Base-by-base conservation (phyloP, 2,329 filamentous ascomycete genomes). In the Pseudogymnoascus sp. region DNA sequence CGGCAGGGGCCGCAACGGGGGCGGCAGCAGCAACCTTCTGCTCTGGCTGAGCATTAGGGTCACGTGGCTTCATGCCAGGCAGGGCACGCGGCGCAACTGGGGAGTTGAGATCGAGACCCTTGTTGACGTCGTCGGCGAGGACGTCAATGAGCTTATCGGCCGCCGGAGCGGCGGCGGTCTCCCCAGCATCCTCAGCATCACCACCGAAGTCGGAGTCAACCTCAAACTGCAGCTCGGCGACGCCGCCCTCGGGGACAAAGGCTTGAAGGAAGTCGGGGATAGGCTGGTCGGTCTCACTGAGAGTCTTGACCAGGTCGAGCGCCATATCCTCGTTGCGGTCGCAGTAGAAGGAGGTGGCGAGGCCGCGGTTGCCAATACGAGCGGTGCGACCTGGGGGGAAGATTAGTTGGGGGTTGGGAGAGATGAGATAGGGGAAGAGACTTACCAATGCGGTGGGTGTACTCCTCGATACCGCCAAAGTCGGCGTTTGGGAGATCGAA, bases 401-500 rank as follows among this genome's bases (percentile, higher is more conserved):
- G 60, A 39, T 66, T 63, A 68, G 41, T 25, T 39, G 59, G n/a
- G 3, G 36, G n/a, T 18, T 25, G 15, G 41, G 4, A 22, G 43
- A 57, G 36, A 11, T 47, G 4, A 63, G 62, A 39, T 58, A 15
- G 8, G 8, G 33, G 15, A 15, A 28, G 25, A 6, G 22, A 70
- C 80, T 75, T 83, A 90, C 89, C 94, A 71, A 97, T 97, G 11
- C 94, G 90, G 71, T 99, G 94, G 25, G 89, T 86, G 68, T 97
- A 99, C 72, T 97, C 94, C 57, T 90, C 86, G 61, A 97, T 96
- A 2, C 92, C 93, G n/a, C 91, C 91, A 67, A 93, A 82, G 0
- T 84, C 78, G 43, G 79, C 75, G 4, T 80, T 85, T 0, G 93
- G 93, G 1, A 97, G 78, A 64, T 97, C 92, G 68, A 86, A 97